Evolutionary conservation across 2,329 filamentous ascomycete genomes (phyloP), one percentile per base, ranked within the genome.

Genomic region (Simplicillium sp.): DNA sequence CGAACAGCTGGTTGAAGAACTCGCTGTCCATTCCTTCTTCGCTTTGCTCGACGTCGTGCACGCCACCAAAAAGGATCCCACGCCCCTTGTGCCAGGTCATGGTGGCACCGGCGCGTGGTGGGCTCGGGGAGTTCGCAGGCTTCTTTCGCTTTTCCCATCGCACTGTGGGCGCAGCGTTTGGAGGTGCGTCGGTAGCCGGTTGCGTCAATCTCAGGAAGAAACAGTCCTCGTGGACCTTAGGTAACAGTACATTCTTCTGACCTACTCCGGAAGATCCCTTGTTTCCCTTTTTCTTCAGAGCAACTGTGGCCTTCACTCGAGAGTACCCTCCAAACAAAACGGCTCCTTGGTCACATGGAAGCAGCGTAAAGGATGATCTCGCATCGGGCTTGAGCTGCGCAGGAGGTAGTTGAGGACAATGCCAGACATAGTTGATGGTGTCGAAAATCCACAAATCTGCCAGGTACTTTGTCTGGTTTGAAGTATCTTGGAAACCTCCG

Each of bases 11-110:
- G 53, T 96, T 90, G 67, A 97, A 98, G 64, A 98, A 98, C 59
- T 96, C 89, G 56, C 87, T 94, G 41, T 98, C 90, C 50, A 98
- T 94, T 3, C 86, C 88, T 59, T 98, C 92, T 57, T 95, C 89
- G 48, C 78, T 90, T 57, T 89, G 77, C 59, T 94, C 87, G 1
- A 94, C 84, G 51, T 95, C 89, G 53, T 96, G 87, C 4, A 98
- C 92, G 39, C 92, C 92, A 35, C 92, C 92, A 57, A 97, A 97
- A 53, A 87, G 66, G 43, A 98, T 90, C 1, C 92, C 92, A 45
- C 92, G 80, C 1, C 90, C 89, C 61, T 90, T 92, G 65, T 98
- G 92, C 59, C 82, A 87, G 0, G 87, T 79, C 89, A 97, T 97
- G 2, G 90, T 97, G 1, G 87, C 80, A 28, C 92, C 92, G 3